Base-by-base conservation (phyloP, 1,284 basidiomycete species). In the Takashimella tepidaria region DNA sequence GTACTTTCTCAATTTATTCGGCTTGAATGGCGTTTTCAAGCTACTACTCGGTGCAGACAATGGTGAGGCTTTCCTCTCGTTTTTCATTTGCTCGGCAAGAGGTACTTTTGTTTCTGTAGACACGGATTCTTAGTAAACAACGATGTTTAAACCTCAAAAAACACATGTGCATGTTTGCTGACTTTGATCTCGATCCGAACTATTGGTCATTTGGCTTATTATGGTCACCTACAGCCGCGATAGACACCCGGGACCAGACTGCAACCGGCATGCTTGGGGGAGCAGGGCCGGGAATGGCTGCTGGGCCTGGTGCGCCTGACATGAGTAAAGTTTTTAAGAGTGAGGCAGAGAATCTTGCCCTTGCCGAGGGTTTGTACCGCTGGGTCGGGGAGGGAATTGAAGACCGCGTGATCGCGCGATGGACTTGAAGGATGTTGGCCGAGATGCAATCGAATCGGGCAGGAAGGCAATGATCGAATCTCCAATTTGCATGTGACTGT, bases 1-100 rank as follows among this genome's bases (percentile, higher is more conserved):
- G 96, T 99, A 98, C 78, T 98, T 99, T 77, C 83, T 98, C 65
- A 98, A 97, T 78, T 89, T 98, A 73, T 98, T 98, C 72, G 96
- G 96, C 51, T 79, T 98, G 55, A 98, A 97, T 69, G 92, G 93
- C 16, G 78, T 98, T 12, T 98, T 97, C 79, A 86, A 88, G 55
- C 84, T 98, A 51, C 83, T 98, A 51, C 84, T 98, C 54, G 96
- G 96, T 6, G 83, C 83, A 47, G 90, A 92, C 57, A 95, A 96
- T 68, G 83, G 92, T 95, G 64, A 69, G 85, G 78, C 26, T 40
- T 43, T 53, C 49, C 5, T 19, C 24, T 12, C 26, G 13, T 41
- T n/a, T n/a, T n/a, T n/a, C n/a, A n/a, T n/a, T n/a, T n/a, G n/a
- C n/a, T n/a, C n/a, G n/a, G n/a, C n/a, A n/a, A n/a, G n/a, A n/a